phyloP scores from a whole-genome alignment of 352 stramenopile species.

The Globisporangium recalcitrans region DNA sequence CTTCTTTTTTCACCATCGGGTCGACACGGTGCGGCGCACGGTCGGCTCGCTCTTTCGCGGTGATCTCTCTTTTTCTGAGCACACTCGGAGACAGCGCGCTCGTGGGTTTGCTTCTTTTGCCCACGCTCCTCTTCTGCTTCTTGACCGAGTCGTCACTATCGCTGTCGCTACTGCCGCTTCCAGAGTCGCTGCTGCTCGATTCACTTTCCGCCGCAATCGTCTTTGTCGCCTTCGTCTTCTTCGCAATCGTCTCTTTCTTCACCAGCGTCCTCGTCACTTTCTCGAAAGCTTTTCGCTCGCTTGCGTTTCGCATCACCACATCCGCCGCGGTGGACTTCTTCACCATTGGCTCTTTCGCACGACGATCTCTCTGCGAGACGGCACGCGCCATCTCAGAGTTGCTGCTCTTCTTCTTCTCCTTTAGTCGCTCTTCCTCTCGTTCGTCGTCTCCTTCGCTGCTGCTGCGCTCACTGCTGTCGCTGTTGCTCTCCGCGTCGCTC shows the following conservation, averaged over 20 bases:
- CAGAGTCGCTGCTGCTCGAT: not conserved
- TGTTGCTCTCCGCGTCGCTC: slow-evolving; percentile 6
- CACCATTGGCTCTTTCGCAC: not conserved
- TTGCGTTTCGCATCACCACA: not conserved
- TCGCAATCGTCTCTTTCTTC: not conserved
- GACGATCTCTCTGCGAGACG: not conserved
- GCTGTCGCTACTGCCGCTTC: not conserved
- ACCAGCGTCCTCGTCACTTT: not conserved
- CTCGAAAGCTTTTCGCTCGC: not conserved
- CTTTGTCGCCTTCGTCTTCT: not conserved
- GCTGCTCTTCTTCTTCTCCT: slow-evolving; percentile 6
- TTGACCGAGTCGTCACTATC: not conserved
- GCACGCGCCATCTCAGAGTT: not conserved
- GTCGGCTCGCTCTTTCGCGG: slow-evolving; percentile 14
- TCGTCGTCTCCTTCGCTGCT: not conserved
- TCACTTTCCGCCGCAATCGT: not conserved
- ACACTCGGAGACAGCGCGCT: not conserved
- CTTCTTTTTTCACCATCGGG: not conserved
- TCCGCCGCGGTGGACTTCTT: not conserved
- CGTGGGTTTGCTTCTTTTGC: not conserved
- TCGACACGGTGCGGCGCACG: not conserved
- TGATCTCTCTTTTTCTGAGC: slow-evolving; percentile 4
- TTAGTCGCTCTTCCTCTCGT: not conserved
- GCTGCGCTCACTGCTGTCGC: slow-evolving; percentile 1
- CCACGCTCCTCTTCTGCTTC: not conserved